phyloP scores from a whole-genome alignment of 495 filamentous ascomycete species.

The Annulohypoxylon nitens region DNA sequence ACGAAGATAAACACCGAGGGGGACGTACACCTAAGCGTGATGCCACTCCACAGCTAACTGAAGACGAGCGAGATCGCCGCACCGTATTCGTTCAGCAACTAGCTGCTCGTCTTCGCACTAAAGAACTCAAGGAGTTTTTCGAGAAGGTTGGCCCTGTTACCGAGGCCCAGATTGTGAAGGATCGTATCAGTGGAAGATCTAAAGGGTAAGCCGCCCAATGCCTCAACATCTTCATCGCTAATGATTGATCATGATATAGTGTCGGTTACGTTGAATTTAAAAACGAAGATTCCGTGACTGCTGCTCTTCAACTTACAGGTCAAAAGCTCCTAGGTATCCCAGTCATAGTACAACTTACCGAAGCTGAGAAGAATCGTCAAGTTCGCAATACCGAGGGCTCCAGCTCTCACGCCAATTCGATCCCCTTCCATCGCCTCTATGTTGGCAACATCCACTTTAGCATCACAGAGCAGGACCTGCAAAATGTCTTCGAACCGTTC shows the following conservation, averaged over 20 bases:
- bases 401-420: conserved; percentile 72
- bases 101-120: conserved; percentile 89
- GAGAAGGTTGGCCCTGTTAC: conserved; percentile 96
- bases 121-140: conserved; percentile 94
- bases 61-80: conserved; percentile 95
- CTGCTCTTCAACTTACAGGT: conserved; percentile 97
- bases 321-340: conserved; percentile 99
- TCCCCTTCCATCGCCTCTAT: conserved; percentile 98
- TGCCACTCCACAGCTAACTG: conserved; percentile 75
- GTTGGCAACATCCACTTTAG: conserved; percentile 99
- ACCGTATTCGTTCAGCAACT: conserved; percentile 99
- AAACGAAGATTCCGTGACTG: conserved; percentile 91
- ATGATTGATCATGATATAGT: conserved; percentile 59
- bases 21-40: conserved; percentile 66
- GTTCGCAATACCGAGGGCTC: conserved; percentile 83
- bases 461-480: conserved; percentile 95
- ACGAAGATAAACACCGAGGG: conserved; percentile 61
- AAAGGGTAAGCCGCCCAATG: conserved; percentile 80
- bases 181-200: conserved; percentile 93
- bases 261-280: conserved; percentile 99
- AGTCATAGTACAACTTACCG: conserved; percentile 97
- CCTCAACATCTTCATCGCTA: conserved; percentile 1
- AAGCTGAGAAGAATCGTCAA: conserved; percentile 99
- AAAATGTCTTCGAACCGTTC: conserved; percentile 98
- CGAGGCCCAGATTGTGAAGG: conserved; percentile 99